phyloP scores from a whole-genome alignment of 2,329 filamentous ascomycete species.

The Fusarium bactridioides region DNA sequence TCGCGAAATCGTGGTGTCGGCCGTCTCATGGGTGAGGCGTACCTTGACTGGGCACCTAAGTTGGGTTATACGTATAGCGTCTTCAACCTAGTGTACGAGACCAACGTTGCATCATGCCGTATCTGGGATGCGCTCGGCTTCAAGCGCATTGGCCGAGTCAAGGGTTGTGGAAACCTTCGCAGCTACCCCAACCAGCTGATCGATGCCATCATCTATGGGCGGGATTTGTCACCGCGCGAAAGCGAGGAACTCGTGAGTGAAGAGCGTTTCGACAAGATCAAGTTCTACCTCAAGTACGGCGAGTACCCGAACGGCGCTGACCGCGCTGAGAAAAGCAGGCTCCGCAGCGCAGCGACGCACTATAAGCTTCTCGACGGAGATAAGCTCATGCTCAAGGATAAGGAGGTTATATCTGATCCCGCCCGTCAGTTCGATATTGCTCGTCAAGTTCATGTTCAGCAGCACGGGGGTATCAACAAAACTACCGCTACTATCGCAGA shows the following conservation, averaged over 20 bases:
- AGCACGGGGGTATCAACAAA: conserved; percentile 97
- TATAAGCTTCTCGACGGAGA: conserved; percentile 84
- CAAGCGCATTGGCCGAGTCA: conserved; percentile 87
- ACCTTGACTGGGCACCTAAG: conserved; percentile 80
- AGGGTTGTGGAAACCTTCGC: conserved; percentile 73
- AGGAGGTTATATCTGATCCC: conserved; percentile 93
- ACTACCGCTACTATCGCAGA: conserved; percentile 94
- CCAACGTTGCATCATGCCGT: conserved; percentile 86
- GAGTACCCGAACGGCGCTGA: conserved; percentile 94
- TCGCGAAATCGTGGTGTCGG: conserved; percentile 78
- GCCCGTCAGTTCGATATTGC: conserved; percentile 91
- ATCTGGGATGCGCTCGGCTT: conserved; percentile 94
- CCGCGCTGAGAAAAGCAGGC: conserved; percentile 91
- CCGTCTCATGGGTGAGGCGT: conserved; percentile 77
- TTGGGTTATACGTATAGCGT: conserved; percentile 90
- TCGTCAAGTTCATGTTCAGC: conserved; percentile 73
- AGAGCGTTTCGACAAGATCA: conserved; percentile 98
- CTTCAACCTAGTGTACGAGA: conserved; percentile 95
- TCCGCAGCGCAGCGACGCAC: conserved; percentile 92
- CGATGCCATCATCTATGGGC: conserved; percentile 81
- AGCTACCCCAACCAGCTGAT: conserved; percentile 74
- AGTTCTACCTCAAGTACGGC: conserved; percentile 93
- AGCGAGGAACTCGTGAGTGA: conserved; percentile 87
- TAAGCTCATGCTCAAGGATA: conserved; percentile 95
- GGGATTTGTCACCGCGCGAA: conserved; percentile 65